phyloP scores from a whole-genome alignment of 1,139 yeast species.

The Eremothecium gossypii region DNA sequence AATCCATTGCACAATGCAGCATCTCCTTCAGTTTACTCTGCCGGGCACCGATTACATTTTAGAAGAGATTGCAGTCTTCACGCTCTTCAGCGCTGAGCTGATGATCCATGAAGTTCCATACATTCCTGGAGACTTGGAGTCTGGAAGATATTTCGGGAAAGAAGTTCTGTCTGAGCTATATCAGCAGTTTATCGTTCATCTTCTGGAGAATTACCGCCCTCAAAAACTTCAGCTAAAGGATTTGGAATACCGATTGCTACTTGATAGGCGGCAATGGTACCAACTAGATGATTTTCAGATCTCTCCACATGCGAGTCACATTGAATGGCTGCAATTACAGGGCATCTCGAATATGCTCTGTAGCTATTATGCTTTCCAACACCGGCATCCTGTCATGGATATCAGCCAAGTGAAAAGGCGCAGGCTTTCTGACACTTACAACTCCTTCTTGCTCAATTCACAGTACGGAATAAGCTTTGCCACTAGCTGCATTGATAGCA shows the following conservation, averaged over 20 bases:
- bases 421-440: constrained; percentile 11
- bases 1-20: constrained; percentile 15
- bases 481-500: constrained; percentile 11
- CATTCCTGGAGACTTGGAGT: constrained; percentile 13
- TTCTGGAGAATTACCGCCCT: constrained; percentile 14
- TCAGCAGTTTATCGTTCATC: constrained; percentile 15
- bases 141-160: neutral
- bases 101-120: constrained; percentile 13
- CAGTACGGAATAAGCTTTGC: constrained; percentile 14
- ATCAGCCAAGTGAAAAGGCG: constrained; percentile 17
- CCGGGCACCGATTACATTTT: constrained; percentile 13
- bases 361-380: constrained; percentile 11
- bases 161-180: constrained; percentile 3
- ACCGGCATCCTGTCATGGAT: neutral
- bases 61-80: constrained; percentile 17
- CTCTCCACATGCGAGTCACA: constrained; percentile 5
- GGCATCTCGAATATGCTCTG: constrained; percentile 14
- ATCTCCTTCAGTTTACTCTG: constrained; percentile 12
- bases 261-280: constrained; percentile 9
- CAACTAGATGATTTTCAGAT: constrained; percentile 16
- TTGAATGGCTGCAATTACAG: constrained; percentile 17
- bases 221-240: constrained; percentile 6
- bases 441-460: constrained; percentile 13
- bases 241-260: constrained; percentile 7
- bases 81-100: constrained; percentile 19